A percentile compares a stretch with the other conserved stretches of the same genome.
Conservation (phyloP, 2,329 filamentous ascomycete genomes). For the Amphichorda felina region DNA sequence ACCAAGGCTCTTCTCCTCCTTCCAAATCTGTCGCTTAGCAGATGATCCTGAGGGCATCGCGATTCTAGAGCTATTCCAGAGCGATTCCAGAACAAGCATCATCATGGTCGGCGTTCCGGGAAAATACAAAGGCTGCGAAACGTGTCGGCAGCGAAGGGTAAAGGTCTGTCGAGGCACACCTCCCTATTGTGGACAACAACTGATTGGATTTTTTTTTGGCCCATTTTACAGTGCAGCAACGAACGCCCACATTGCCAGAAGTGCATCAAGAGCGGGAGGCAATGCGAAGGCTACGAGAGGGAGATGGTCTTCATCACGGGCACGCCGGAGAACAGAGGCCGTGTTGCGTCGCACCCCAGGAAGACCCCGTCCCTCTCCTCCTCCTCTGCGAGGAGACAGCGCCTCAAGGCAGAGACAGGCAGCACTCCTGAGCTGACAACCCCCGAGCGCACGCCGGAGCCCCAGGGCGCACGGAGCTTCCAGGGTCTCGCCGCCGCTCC, state of each 20-base stretch:
- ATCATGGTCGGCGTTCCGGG: slow-evolving; percentile 50
- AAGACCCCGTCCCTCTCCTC: slow-evolving; percentile 10
- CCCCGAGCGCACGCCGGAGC: neutral
- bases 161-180: slow-evolving; percentile 21
- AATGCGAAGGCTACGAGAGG: slow-evolving; percentile 50
- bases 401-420: slow-evolving; percentile 12
- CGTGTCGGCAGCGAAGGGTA: slow-evolving; percentile 45
- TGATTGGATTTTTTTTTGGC: neutral
- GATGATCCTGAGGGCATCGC: too few species aligned
- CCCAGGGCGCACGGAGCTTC: neutral
- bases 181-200: neutral
- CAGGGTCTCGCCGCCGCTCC: slow-evolving; percentile 17
- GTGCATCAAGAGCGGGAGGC: slow-evolving; percentile 42
- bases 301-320: slow-evolving; percentile 53
- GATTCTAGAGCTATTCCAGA: too few species aligned
- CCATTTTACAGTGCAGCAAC: slow-evolving; percentile 42
- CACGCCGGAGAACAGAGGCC: slow-evolving; percentile 39
- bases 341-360: slow-evolving; percentile 44
- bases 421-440: neutral
- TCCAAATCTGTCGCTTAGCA: too few species aligned
- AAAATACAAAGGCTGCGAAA: slow-evolving; percentile 54
- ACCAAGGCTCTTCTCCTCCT: too few species aligned
- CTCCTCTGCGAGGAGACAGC: slow-evolving; percentile 15
- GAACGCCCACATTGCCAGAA: slow-evolving; percentile 48
- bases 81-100: slow-evolving; percentile 3